Conservation (phyloP, 768 basidiomycete genomes). For the Hericium erinaceus region DNA sequence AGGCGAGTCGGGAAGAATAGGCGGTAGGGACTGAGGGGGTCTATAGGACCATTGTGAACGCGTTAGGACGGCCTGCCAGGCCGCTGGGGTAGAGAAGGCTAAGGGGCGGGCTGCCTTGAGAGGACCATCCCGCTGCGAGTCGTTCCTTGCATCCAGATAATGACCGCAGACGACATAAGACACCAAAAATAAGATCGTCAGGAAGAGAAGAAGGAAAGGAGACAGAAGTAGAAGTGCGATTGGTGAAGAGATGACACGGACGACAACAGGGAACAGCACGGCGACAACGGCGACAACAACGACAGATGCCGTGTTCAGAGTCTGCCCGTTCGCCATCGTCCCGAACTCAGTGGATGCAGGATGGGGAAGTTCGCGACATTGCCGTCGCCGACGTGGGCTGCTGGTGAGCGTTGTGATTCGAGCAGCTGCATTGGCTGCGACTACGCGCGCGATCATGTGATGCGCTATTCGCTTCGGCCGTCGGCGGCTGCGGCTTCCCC, state of each 20-base stretch:
- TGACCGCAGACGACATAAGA: constrained; percentile 29
- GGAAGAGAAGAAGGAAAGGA: constrained; percentile 43
- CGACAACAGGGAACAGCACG: constrained; percentile 42
- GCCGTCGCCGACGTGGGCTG: neutral
- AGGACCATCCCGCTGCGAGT: constrained; percentile 28
- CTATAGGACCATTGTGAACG: constrained; percentile 86
- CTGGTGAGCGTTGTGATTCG: neutral
- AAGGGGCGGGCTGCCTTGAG: constrained; percentile 60
- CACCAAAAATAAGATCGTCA: constrained; percentile 39
- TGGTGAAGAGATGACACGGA: constrained; percentile 58
- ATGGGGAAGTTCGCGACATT: too few relatives aligned
- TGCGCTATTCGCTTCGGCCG: neutral
- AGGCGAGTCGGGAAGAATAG: constrained; percentile 55
- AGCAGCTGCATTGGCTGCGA: too few relatives aligned
- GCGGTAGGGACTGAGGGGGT: constrained; percentile 55
- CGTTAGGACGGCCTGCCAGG: constrained; percentile 86
- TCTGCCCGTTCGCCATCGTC: neutral
- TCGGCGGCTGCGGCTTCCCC: neutral
- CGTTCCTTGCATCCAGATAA: constrained; percentile 41
- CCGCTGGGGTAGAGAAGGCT: constrained; percentile 85
- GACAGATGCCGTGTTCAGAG: constrained; percentile 28
- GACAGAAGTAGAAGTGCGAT: constrained; percentile 53
- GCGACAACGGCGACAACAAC: constrained; percentile 49
- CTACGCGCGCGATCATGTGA: neutral
- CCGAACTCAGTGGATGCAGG: too few relatives aligned